Percentiles rank a stretch among this genome's conserved stretches.
phyloP scores from a whole-genome alignment of 2,329 filamentous ascomycete genomes.

The Knufia petricola region DNA sequence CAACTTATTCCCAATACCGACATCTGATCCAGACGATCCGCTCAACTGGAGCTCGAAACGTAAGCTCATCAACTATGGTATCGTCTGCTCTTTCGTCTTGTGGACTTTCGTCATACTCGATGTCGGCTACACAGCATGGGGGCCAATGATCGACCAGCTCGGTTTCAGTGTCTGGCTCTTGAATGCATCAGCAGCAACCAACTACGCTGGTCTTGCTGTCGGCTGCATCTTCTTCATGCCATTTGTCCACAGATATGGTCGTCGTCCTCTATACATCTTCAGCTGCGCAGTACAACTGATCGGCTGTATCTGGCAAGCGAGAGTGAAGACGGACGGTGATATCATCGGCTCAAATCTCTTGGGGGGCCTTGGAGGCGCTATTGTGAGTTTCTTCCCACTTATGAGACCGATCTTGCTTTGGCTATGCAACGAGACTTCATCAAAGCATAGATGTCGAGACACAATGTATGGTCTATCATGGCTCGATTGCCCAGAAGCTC shows the following conservation, averaged over 20 bases:
- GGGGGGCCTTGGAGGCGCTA: slow-evolving; percentile 33
- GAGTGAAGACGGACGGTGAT: slow-evolving; percentile 31
- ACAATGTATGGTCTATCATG: too few species aligned
- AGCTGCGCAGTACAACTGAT: slow-evolving; percentile 30
- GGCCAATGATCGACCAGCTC: slow-evolving; percentile 31
- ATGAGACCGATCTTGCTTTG: too few species aligned
- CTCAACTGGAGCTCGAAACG: slow-evolving; percentile 24
- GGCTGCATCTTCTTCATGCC: slow-evolving; percentile 35
- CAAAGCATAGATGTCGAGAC: too few species aligned
- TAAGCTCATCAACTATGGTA: slow-evolving; percentile 23
- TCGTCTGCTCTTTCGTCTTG: slow-evolving; percentile 24
- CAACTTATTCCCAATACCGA: slow-evolving; percentile 23
- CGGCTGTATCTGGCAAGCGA: slow-evolving; percentile 32
- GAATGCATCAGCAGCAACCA: slow-evolving; percentile 35
- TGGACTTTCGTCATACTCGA: slow-evolving; percentile 26
- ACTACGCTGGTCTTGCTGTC: slow-evolving; percentile 32
- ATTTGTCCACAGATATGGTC: slow-evolving; percentile 35
- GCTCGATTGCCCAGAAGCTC: too few species aligned
- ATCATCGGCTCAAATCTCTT: slow-evolving; percentile 33
- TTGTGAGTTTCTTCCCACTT: too few species aligned
- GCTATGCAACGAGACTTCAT: too few species aligned
- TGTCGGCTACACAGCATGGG: slow-evolving; percentile 32
- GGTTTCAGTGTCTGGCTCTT: slow-evolving; percentile 29
- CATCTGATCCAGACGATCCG: slow-evolving; percentile 25
- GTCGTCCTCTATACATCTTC: slow-evolving; percentile 34